A percentile compares a stretch with the other conserved stretches of the same genome.
These are phyloP conservation scores for Scedosporium dehoogii DNA, from an alignment of 2,329 filamentous ascomycete species.

Conservation along the genomic window DNA sequence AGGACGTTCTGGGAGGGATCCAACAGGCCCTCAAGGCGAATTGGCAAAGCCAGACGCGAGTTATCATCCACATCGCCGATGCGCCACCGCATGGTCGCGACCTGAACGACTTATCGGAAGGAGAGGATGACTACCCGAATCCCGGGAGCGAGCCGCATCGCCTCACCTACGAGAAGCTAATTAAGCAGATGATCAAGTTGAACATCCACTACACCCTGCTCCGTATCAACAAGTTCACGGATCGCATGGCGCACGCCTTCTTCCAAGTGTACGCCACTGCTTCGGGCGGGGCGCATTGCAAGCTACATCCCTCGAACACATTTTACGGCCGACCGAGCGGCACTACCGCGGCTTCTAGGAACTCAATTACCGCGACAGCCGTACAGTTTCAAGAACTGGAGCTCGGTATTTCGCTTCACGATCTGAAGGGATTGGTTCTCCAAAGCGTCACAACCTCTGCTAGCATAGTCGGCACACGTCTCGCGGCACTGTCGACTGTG, in stretches of 20 bases:
- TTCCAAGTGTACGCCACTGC: slow-evolving; percentile 14
- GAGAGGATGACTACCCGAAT: slow-evolving; percentile 13
- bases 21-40: slow-evolving; percentile 18
- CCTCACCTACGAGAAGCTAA: slow-evolving; percentile 15
- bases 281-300: slow-evolving; percentile 11
- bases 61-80: slow-evolving; percentile 23
- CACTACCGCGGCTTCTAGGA: slow-evolving; percentile 2
- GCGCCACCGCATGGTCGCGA: slow-evolving; percentile 19
- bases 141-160: slow-evolving; percentile 20
- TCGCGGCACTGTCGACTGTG: too few species aligned
- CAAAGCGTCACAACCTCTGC: slow-evolving; percentile 19
- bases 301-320: slow-evolving; percentile 15
- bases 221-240: slow-evolving; percentile 17
- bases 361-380: background rate
- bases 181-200: slow-evolving; percentile 15
- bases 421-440: slow-evolving; percentile 19
- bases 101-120: slow-evolving; percentile 13
- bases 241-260: slow-evolving; percentile 19
- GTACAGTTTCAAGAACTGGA: slow-evolving; percentile 16
- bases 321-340: slow-evolving; percentile 6
- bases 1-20: slow-evolving; percentile 26
- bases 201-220: slow-evolving; percentile 23
- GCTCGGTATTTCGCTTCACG: slow-evolving; percentile 16
- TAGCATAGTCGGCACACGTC: slow-evolving; percentile 9
- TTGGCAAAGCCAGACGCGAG: slow-evolving; percentile 23